Base-by-base conservation (phyloP, 2,329 filamentous ascomycete species). In the Celoporthe dispersa region DNA sequence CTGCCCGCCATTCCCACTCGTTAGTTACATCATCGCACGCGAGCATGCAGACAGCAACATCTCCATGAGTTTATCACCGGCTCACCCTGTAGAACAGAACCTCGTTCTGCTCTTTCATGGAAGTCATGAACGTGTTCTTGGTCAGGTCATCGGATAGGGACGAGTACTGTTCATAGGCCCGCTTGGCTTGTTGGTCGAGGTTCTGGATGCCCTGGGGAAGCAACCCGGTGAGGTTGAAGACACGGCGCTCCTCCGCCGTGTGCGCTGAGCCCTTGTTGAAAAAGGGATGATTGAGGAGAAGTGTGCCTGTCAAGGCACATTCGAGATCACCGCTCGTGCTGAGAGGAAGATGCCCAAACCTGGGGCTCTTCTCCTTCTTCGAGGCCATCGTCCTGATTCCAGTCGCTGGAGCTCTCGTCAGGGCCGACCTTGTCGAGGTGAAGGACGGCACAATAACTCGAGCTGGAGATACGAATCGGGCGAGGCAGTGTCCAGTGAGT, bases 201-300 rank as follows among this genome's bases (percentile, higher is more conserved):
- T 88, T 92, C 77, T 95, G 91, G 8, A 93, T 83, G 75, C 90
- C 87, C 11, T 87, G 84, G 0, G 94, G 94, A 0, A 97, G 83
- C 8, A 97, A 81, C 4, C 93, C 92, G 25, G 88, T 86, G 1
- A 97, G 86, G 41, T 88, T 87, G 78, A 97, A 97, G 0, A 82
- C 81, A 2, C 82, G 80, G 14, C 94, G 88, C 76, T 97, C 94
- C 37, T 92, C 81, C 0, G 82, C 75, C 0, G 91, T 86, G 74
- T 95, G 95, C 0, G 90, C 93, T 3, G 93, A 94, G 39, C 94
- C 94, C 79, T 96, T 96, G 82, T 97, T 97, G 81, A 94, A 90
- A 75, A 87, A 89, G 1, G 90, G 85, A 14, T 87, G 88, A 71
- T 88, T 87, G 11, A 94, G 83, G 7, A 94, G 81, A 0, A 86